A percentile compares a stretch with the other conserved stretches of the same genome.
Evolutionary conservation across 1,284 basidiomycete genomes (phyloP).

Genomic region (Vanrija sp.): DNA sequence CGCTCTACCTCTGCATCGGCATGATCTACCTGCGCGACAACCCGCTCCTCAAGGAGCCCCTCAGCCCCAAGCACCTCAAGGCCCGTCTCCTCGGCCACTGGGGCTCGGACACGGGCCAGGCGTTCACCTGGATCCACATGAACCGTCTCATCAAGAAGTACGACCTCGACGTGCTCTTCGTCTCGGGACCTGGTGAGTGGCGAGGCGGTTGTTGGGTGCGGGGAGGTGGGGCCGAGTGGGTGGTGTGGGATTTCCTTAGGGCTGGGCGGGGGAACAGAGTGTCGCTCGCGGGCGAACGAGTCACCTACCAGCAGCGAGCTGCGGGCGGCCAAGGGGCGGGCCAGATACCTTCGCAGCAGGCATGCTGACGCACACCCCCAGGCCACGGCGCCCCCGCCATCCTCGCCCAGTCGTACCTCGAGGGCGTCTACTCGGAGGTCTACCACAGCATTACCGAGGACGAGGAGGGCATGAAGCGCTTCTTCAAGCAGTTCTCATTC

Average conservation of each 20-base stretch:
- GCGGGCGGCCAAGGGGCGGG: no score
- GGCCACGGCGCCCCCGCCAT: conserved; percentile 82
- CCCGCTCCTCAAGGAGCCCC: conserved; percentile 60
- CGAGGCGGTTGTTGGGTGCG: no score
- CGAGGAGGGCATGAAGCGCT: conserved; percentile 58
- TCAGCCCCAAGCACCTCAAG: conserved; percentile 68
- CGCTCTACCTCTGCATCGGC: conserved; percentile 37
- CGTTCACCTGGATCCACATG: conserved; percentile 73
- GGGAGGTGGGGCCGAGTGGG: no score
- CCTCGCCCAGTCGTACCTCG: conserved; percentile 74
- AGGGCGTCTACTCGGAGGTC: conserved; percentile 69
- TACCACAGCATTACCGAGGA: conserved; percentile 65
- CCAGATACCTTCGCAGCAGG: no score
- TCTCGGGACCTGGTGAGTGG: conserved; percentile 49
- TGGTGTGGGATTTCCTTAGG: no score
- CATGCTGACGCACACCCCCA: conserved; percentile 14
- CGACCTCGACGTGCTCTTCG: conserved; percentile 55
- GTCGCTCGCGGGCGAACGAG: no score
- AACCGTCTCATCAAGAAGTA: conserved; percentile 61
- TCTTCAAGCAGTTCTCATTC: conserved; percentile 50
- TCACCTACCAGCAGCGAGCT: no score
- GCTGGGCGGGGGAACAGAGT: no score
- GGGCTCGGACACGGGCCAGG: conserved; percentile 59
- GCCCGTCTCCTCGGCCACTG: conserved; percentile 63
- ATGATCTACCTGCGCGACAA: conserved; percentile 74